Evolutionary conservation across 805 yeast genomes (phyloP), one percentile per base, ranked within the genome.

Genomic region (Tetrapisispora pingtungensis): DNA sequence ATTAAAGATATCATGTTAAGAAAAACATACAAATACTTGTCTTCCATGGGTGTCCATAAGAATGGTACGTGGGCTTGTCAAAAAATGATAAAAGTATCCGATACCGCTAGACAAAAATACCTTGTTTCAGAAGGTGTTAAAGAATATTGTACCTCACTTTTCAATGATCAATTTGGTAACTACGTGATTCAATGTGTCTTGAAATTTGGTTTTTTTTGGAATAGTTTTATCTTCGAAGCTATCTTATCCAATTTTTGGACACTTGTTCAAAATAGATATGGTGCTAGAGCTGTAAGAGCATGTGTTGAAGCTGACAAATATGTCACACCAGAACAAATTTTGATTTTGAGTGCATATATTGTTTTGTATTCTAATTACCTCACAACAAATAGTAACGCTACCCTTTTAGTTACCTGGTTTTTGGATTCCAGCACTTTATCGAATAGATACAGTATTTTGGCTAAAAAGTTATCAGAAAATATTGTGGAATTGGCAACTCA

Each of bases 51-150:
- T 54, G 81, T 87, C 45, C 98, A 93, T 67, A 93, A 93, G 59
- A 93, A 93, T 62, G 98, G 98, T 49, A 93, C 98, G 5, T 93
- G 98, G 98, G 97, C 97, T 1, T 95, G 96, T 20, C 98, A 93
- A 64, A 93, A 90, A 64, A 81, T 93, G 64, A 88, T 93, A 53
- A 83, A 80, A 51, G 80, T 80, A 37, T 82, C 87, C 4, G 65
- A 72, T 49, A 78, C 78, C 40, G 78, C 72, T 36, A 72, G 76
- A 40, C 85, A 80, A 55, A 81, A 77, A 61, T 66, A 71, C 53
- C 60, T 83, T 40, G 84, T 93, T 36, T 79, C 81, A 8, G 69
- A 75, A 22, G 76, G 87, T 34, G 72, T 93, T 49, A 75, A 77
- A 47, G 93, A 95, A 1, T 88, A 83, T 57, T 77, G 93, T 39